phyloP scores from a whole-genome alignment of 2,329 filamentous ascomycete genomes.

The Camillea tinctor region DNA sequence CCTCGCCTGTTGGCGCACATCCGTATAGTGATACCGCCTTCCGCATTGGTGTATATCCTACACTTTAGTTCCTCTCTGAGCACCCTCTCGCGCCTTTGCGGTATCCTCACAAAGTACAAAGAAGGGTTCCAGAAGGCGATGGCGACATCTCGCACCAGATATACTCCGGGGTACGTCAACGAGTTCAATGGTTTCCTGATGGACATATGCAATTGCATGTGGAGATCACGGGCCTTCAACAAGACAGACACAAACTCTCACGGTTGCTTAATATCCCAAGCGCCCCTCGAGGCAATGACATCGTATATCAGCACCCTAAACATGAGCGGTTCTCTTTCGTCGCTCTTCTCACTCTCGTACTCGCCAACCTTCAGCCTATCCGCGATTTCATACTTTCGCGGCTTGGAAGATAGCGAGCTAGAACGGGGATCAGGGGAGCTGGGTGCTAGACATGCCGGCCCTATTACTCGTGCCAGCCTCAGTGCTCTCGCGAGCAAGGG shows the following conservation, averaged over 20 bases:
- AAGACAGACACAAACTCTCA: slow-evolving; percentile 60
- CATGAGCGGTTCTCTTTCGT: slow-evolving; percentile 43
- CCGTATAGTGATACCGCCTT: slow-evolving; percentile 66
- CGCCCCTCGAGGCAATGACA: slow-evolving; percentile 45
- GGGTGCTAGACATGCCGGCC: slow-evolving; percentile 58
- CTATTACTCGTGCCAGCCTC: slow-evolving; percentile 68
- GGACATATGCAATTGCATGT: slow-evolving; percentile 82
- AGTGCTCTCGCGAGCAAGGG: slow-evolving; percentile 61
- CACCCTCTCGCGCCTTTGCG: slow-evolving; percentile 66
- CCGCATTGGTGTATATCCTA: slow-evolving; percentile 67
- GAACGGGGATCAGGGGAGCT: slow-evolving; percentile 38
- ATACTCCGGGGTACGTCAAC: slow-evolving; percentile 60
- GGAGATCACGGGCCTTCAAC: slow-evolving; percentile 72
- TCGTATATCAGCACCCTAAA: slow-evolving; percentile 51
- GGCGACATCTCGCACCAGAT: slow-evolving; percentile 34
- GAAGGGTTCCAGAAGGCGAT: slow-evolving; percentile 62
- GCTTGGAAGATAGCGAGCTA: slow-evolving; percentile 55
- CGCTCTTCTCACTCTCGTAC: slow-evolving; percentile 58
- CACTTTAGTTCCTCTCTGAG: slow-evolving; percentile 64
- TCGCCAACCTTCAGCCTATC: slow-evolving; percentile 56
- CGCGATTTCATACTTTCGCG: slow-evolving; percentile 54
- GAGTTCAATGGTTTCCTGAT: slow-evolving; percentile 82
- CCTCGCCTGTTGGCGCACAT: slow-evolving; percentile 51
- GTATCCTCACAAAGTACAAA: slow-evolving; percentile 71
- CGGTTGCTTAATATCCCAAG: slow-evolving; percentile 49